Percentiles rank a stretch among this genome's conserved stretches.
These are phyloP conservation scores for Glaciozyma antarctica DNA, from an alignment of 768 basidiomycete species.

Conservation along the genomic window DNA sequence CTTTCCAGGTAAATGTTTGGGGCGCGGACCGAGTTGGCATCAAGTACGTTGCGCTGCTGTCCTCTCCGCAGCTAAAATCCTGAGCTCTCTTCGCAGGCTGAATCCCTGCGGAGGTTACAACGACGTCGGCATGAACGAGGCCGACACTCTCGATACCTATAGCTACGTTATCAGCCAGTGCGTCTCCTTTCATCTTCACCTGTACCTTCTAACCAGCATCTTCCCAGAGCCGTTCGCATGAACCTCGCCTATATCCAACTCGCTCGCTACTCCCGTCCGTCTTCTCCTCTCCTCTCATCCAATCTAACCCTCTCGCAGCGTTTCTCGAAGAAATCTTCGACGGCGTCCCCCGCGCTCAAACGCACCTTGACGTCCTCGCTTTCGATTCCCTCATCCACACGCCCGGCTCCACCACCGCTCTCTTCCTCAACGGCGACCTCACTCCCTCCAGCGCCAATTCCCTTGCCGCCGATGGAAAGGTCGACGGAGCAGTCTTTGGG, in stretches of 20 bases:
- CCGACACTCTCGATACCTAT: conserved; percentile 11
- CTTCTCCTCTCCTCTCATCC: background rate
- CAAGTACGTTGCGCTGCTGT: background rate
- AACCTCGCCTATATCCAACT: conserved; percentile 1
- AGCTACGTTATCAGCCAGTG: conserved; percentile 1
- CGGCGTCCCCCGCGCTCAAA: conserved; percentile 38
- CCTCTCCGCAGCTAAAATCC: too few species aligned
- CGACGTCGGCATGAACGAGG: conserved; percentile 9
- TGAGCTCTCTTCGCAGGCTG: background rate
- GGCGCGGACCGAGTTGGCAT: background rate
- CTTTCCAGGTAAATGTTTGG: too few species aligned
- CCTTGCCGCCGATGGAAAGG: conserved; percentile 40
- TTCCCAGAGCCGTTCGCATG: background rate
- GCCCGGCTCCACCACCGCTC: conserved; percentile 36
- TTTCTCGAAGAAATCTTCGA: conserved; percentile 6
- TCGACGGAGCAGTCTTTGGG: conserved; percentile 43
- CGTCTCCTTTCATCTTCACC: too few species aligned
- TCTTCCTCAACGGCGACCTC: conserved; percentile 43
- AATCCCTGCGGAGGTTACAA: conserved; percentile 11
- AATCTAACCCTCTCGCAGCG: background rate
- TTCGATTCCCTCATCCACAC: conserved; percentile 42
- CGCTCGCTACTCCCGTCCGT: background rate
- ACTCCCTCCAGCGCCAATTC: conserved; percentile 42
- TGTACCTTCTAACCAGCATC: too few species aligned
- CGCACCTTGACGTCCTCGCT: conserved; percentile 42